These are phyloP conservation scores for Gyrodon lividus DNA, from an alignment of 768 basidiomycete species.

Conservation along the genomic window DNA sequence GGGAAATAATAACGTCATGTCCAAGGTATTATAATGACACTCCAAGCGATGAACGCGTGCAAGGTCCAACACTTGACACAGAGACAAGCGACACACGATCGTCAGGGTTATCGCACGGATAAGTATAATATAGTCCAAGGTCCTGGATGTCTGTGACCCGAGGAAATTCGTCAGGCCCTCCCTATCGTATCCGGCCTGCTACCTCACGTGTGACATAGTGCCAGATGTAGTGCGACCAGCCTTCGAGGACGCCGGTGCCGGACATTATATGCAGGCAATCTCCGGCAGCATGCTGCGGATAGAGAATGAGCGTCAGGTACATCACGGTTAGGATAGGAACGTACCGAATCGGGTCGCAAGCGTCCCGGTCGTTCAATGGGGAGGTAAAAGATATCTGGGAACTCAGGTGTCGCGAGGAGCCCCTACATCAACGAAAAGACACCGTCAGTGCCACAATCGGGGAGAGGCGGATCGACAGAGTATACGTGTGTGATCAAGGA, in stretches of 20 bases:
- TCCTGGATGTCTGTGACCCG: neutral
- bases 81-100: neutral
- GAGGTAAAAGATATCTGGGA: conserved; percentile 56
- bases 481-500: neutral
- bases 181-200: conserved; percentile 21
- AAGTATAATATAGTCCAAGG: neutral
- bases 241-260: conserved; percentile 48
- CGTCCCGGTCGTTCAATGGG: conserved; percentile 60
- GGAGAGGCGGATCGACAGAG: neutral
- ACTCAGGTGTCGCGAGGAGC: conserved; percentile 41
- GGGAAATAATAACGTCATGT: neutral
- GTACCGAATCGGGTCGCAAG: conserved; percentile 63
- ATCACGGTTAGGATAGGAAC: conserved; percentile 20
- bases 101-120: neutral
- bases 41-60: neutral
- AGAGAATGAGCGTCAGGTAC: conserved; percentile 2
- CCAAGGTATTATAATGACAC: neutral
- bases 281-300: conserved; percentile 37
- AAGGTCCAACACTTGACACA: neutral
- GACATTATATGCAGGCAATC: conserved; percentile 50
- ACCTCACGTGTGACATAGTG: conserved; percentile 44
- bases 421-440: conserved; percentile 30
- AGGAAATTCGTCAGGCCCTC: neutral
- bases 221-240: conserved; percentile 54
- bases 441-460: conserved; percentile 2